A percentile compares a stretch with the other conserved stretches of the same genome.
Conservation (phyloP, 208 protist species). For the Leishmania gerbilli region DNA sequence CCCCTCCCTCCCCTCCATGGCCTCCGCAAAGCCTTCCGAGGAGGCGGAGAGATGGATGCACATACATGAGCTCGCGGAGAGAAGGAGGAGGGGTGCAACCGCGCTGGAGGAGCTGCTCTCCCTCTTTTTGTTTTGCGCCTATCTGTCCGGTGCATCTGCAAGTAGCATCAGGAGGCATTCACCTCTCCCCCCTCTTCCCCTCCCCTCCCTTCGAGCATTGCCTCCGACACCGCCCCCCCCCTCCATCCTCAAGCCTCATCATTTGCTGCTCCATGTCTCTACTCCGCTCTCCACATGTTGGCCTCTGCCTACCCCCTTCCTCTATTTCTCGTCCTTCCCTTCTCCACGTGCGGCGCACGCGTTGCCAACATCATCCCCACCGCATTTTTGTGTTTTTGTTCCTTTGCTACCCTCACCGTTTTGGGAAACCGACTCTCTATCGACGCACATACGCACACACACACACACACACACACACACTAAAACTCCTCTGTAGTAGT, state of each 20-base stretch:
- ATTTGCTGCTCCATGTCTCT: background rate
- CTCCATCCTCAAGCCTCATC: background rate
- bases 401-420: background rate
- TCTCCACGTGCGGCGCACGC: background rate
- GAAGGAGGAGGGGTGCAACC: background rate
- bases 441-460: background rate
- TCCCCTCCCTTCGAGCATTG: no score
- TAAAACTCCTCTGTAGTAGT: background rate
- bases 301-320: background rate
- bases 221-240: background rate
- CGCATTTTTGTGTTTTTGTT: background rate
- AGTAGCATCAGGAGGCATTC: background rate
- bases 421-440: background rate
- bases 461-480: background rate
- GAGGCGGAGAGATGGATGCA: background rate
- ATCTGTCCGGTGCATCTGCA: background rate
- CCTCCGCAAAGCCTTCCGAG: background rate
- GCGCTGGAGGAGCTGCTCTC: slow-evolving; percentile 1
- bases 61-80: background rate
- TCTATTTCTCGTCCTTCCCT: slow-evolving; percentile 2
- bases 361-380: background rate
- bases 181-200: background rate
- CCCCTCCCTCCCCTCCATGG: background rate
- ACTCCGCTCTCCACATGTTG: background rate
- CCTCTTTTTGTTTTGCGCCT: background rate